Percentiles rank a stretch among this genome's conserved stretches.
Conservation (phyloP, 2,329 filamentous ascomycete genomes). For the Fusarium secorum region DNA sequence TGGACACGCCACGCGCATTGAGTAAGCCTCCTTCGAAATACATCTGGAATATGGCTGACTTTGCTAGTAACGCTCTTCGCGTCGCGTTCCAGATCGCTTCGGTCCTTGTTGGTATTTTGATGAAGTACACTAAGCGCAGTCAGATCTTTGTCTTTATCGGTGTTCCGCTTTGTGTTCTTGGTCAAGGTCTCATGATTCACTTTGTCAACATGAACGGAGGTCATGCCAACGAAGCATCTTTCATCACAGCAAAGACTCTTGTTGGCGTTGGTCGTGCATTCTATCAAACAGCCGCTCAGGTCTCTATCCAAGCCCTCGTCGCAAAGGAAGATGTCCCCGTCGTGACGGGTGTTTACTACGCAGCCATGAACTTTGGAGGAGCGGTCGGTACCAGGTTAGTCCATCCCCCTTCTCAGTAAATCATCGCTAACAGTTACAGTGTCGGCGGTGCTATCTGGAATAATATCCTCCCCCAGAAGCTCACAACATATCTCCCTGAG, state of each 20-base stretch:
- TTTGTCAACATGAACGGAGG: slow-evolving; percentile 39
- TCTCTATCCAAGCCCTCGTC: slow-evolving; percentile 47
- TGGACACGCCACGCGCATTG: slow-evolving; percentile 49
- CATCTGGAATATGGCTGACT: accelerated
- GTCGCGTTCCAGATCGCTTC: slow-evolving; percentile 50
- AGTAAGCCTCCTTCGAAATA: slow-evolving; percentile 23
- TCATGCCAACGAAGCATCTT: slow-evolving; percentile 45
- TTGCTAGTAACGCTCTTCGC: slow-evolving; percentile 40
- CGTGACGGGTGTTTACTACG: slow-evolving; percentile 48
- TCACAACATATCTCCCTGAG: slow-evolving; percentile 34
- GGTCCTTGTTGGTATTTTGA: slow-evolving; percentile 46
- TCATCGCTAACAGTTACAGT: slow-evolving; percentile 20
- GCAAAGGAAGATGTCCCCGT: slow-evolving; percentile 47
- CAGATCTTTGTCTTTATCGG: slow-evolving; percentile 43
- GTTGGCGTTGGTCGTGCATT: slow-evolving; percentile 49
- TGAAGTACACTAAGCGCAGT: slow-evolving; percentile 49
- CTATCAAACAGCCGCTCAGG: slow-evolving; percentile 38
- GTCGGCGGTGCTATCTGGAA: slow-evolving; percentile 51
- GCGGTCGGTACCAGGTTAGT: slow-evolving; percentile 44
- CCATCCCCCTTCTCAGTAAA: accelerated
- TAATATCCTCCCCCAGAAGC: slow-evolving; percentile 40
- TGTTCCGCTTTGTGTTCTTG: slow-evolving; percentile 47
- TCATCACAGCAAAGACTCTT: slow-evolving; percentile 47
- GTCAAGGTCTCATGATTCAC: slow-evolving; percentile 46
- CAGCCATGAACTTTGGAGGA: slow-evolving; percentile 46